Conservation (phyloP, 768 basidiomycete species). For the Rhizopogon vinicolor region DNA sequence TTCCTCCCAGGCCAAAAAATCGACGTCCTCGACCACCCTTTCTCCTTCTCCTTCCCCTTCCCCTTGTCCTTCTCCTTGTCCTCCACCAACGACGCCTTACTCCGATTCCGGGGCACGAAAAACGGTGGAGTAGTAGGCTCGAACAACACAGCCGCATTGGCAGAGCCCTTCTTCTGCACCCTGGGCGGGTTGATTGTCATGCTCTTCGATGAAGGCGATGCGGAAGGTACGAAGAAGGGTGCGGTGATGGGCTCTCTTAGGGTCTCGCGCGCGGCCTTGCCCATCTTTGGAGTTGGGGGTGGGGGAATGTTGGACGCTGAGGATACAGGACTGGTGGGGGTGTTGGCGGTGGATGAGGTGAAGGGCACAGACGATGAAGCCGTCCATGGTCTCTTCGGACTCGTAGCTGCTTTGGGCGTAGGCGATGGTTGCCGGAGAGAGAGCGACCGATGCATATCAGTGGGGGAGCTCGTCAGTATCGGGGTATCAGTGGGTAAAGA, state of each 20-base stretch:
- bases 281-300: too few species aligned
- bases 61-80: background rate
- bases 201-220: background rate
- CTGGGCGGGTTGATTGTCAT: background rate
- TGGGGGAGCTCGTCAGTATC: too few species aligned
- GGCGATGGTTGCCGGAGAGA: background rate
- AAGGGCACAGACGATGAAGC: too few species aligned
- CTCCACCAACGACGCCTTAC: background rate
- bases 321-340: background rate
- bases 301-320: too few species aligned
- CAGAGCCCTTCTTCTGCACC: background rate
- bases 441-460: background rate
- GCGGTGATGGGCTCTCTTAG: background rate
- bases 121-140: background rate
- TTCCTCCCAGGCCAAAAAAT: too few species aligned
- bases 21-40: too few species aligned
- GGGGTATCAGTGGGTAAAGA: background rate
- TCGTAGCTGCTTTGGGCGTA: background rate
- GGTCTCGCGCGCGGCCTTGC: too few species aligned
- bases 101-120: background rate
- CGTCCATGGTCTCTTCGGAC: background rate
- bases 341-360: background rate
- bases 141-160: conserved; percentile 3
- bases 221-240: background rate
- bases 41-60: background rate